phyloP scores from a whole-genome alignment of 2,329 filamentous ascomycete genomes.

The Paecilomyces formosus region DNA sequence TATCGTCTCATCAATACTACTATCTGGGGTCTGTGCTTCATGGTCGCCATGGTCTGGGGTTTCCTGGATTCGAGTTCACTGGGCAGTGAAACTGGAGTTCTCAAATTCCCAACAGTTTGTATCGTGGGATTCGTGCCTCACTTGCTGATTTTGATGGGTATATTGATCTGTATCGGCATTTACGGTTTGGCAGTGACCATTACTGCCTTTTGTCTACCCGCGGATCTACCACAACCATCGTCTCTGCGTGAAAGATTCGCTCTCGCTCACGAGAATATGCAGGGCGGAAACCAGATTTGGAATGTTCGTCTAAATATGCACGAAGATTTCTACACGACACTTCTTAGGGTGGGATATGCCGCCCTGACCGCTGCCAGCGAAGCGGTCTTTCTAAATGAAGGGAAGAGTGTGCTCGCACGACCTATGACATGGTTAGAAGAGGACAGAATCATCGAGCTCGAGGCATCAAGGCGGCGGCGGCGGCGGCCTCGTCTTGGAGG shows the following conservation, averaged over 20 bases:
- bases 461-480: conserved; percentile 40
- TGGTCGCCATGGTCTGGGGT: conserved; percentile 75
- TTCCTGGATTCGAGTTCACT: conserved; percentile 45
- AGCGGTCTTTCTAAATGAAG: conserved; percentile 92
- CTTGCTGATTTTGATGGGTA: conserved; percentile 75
- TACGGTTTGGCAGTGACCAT: conserved; percentile 70
- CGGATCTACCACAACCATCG: conserved; percentile 36
- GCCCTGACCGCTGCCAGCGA: conserved; percentile 90
- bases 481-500: conserved; percentile 11
- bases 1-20: conserved; percentile 81
- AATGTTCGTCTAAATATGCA: conserved; percentile 73
- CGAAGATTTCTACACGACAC: conserved; percentile 92
- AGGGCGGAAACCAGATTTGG: conserved; percentile 79
- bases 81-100: conserved; percentile 50
- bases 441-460: conserved; percentile 70
- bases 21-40: conserved; percentile 85
- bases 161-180: conserved; percentile 65
- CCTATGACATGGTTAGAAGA: conserved; percentile 87
- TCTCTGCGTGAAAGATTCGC: conserved; percentile 54
- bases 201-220: conserved; percentile 61
- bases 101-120: conserved; percentile 88
- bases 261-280: conserved; percentile 78
- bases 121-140: conserved; percentile 94
- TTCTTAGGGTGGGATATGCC: conserved; percentile 79
- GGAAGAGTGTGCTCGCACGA: conserved; percentile 64